Base-by-base conservation (phyloP, 257 asterid genomes). In the Plantago ovata region DNA sequence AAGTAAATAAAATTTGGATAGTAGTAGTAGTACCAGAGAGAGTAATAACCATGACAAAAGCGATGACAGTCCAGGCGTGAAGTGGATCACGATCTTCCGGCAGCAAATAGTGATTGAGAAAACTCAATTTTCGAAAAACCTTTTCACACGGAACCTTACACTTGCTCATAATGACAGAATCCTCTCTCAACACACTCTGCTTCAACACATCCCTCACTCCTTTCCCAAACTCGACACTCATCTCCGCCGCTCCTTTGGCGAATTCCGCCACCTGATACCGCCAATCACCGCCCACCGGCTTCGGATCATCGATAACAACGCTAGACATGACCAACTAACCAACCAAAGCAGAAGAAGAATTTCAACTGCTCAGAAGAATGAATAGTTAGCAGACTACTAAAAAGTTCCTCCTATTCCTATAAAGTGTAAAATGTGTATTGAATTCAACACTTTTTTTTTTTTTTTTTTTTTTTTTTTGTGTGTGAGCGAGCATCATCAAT, bases 21-120 rank as follows among this genome's bases (percentile, higher is more conserved):
- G 38, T 3, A 8, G 7, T 3, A 28, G 36, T 28, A 28, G n/a
- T 56, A 89, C 97, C 96, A 44, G 88, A 74, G 60, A 86, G 77
- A 16, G 87, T 77, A 43, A 92, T 11, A 42, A 84, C 41, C 32
- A 69, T 59, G 54, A 92, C 95, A 20, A 71, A 71, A 49, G 76
- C 63, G 38, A 92, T 80, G n/a, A 89, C 85, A 45, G 71, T 71
- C 98, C 96, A 92, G 21, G 89, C 76, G 64, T 84, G 87, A 50
- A 77, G 67, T 19, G 98, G 98, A 82, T 93, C 98, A 28, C 98
- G 98, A 86, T 93, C 98, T 65, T 93, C 98, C 1, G 98, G 98
- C 60, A 93, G 98, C 60, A 93, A 66, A 61, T 82, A 86, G 38
- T 81, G 84, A 60, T 93, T 93, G 76, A 93, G 49, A 59, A 89